Conservation (phyloP, 495 filamentous ascomycete species). For the Usnea hakonensis region DNA sequence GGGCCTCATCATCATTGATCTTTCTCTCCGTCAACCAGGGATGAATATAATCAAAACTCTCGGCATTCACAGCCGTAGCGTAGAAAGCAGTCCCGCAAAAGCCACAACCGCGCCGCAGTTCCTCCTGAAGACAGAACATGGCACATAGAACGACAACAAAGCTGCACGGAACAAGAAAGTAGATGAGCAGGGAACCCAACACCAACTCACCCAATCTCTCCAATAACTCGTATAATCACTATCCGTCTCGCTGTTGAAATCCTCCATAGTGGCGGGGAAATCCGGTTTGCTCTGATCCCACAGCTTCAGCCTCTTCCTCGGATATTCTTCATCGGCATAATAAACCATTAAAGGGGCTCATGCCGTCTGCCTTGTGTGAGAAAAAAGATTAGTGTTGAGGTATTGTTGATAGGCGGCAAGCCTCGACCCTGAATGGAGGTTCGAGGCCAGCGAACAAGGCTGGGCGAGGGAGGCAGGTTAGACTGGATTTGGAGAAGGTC, state of each 20-base stretch:
- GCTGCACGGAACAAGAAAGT: background rate
- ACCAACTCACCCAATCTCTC: conserved; percentile 89
- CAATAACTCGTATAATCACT: conserved; percentile 99
- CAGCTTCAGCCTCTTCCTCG: background rate
- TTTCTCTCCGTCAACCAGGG: background rate
- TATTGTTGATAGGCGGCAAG: background rate
- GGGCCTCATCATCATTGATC: background rate
- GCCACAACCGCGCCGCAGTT: background rate
- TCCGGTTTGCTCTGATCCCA: background rate
- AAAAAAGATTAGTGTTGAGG: background rate
- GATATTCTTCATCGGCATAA: no score
- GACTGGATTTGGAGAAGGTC: background rate
- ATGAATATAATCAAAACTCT: background rate
- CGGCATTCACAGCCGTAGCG: background rate
- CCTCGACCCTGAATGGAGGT: background rate
- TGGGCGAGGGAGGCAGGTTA: background rate
- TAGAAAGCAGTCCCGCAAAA: background rate
- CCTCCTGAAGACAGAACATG: background rate
- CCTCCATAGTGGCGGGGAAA: conserved; percentile 56
- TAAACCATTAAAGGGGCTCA: background rate
- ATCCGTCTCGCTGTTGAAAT: conserved; percentile 94
- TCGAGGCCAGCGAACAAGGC: background rate
- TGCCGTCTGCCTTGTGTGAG: background rate
- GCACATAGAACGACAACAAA: background rate
- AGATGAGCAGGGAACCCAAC: no score